A percentile compares a stretch with the other conserved stretches of the same genome.
Evolutionary conservation across 2,329 filamentous ascomycete species (phyloP).

Genomic region (Coniella vitis): DNA sequence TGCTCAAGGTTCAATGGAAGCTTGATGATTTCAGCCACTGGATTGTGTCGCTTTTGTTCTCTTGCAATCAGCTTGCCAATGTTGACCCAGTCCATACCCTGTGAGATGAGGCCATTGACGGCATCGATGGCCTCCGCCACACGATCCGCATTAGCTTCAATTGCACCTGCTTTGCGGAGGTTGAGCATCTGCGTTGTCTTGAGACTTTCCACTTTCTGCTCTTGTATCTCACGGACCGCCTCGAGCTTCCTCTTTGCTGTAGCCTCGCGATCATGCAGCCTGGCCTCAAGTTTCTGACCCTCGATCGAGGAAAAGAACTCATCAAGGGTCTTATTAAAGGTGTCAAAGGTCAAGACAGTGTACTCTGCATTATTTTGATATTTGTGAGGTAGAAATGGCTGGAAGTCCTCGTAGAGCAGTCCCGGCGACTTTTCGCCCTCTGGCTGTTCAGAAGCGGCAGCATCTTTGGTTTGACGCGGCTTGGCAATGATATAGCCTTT

Average conservation of each 20-base stretch:
- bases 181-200: conserved; percentile 78
- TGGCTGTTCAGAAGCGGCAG: conserved; percentile 20
- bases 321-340: conserved; percentile 89
- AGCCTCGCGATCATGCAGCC: conserved; percentile 73
- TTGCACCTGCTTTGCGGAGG: conserved; percentile 79
- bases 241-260: conserved; percentile 79
- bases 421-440: conserved; percentile 35
- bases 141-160: conserved; percentile 82
- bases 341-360: conserved; percentile 68
- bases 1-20: conserved; percentile 85
- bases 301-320: conserved; percentile 97
- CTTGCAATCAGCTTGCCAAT: conserved; percentile 82
- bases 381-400: conserved; percentile 81
- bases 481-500: conserved; percentile 88
- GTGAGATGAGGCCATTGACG: conserved; percentile 81
- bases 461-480: conserved; percentile 29
- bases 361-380: conserved; percentile 61
- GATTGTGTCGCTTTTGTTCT: conserved; percentile 73
- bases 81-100: conserved; percentile 97
- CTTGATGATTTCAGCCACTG: conserved; percentile 80
- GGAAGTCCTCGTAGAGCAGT: conserved; percentile 87
- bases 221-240: conserved; percentile 75
- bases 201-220: conserved; percentile 75
- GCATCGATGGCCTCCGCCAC: conserved; percentile 91
- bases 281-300: conserved; percentile 82